Evolutionary conservation across 305 asterid species (phyloP).

Genomic region (Nicotiana rustica): DNA sequence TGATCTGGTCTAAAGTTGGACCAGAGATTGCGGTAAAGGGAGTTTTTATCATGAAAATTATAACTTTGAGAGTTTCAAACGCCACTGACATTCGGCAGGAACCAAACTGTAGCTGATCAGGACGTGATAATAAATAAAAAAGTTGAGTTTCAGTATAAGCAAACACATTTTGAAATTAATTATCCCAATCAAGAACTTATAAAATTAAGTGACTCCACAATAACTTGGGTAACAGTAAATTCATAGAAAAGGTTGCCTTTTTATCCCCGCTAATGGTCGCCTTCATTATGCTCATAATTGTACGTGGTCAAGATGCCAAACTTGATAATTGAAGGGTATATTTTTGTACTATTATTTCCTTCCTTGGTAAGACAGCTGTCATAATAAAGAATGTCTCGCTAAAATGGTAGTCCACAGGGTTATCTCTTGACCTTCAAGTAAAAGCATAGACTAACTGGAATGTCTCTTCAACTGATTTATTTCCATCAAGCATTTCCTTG

Average conservation of each 20-base stretch:
- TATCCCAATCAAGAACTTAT: constrained; percentile 3
- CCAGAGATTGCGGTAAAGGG: not conserved
- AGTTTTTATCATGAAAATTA: constrained; percentile 16
- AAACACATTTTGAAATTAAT: constrained; percentile 1
- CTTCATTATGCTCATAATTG: not conserved
- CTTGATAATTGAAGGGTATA: not conserved
- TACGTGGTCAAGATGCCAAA: not conserved
- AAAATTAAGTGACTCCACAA: not conserved
- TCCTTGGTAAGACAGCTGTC: not conserved
- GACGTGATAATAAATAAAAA: not conserved
- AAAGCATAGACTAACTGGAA: constrained; percentile 21
- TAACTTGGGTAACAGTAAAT: not conserved
- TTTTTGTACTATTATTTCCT: not conserved
- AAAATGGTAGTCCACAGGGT: not conserved
- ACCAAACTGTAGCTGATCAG: not conserved
- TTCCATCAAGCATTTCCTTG: constrained; percentile 18
- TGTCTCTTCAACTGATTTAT: not conserved
- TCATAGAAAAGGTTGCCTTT: not conserved
- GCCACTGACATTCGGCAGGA: not conserved
- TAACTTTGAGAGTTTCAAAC: not conserved
- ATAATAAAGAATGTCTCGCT: not conserved
- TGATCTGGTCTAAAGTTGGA: constrained; percentile 25
- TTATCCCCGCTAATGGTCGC: not conserved
- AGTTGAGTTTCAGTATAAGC: constrained; percentile 8
- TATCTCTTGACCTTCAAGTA: not conserved